Evolutionary conservation across 2,329 filamentous ascomycete species (phyloP), one percentile per base, ranked within the genome.

Genomic region (Sclerotinia nivalis): DNA sequence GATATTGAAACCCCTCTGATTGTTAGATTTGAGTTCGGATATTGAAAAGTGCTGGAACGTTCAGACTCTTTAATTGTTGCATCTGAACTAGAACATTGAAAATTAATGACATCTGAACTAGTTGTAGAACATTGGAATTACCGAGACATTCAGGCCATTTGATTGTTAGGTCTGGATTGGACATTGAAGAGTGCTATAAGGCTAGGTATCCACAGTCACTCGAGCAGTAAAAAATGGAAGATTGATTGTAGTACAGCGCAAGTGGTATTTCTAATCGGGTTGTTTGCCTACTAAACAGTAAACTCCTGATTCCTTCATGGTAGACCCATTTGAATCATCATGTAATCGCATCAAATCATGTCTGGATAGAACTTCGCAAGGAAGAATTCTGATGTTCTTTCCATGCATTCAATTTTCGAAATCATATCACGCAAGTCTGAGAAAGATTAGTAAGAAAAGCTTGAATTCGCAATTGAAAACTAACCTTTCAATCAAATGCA

Each of bases 401-500:
- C 37, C n/a, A n/a, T 28, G n/a, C n/a, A 20, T 58, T 20, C 8
- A 7, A 43, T 5, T 62, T 31, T 50, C 20, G 22, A 52, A 50
- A 15, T 52, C 47, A 40, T n/a, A 64, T 66, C 22, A 69, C 43
- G 60, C 68, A 69, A 69, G 61, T 45, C 68, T 69, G 31, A 10
- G 20, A 45, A 50, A 9, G 5, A 34, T 69, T 66, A 69, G 62
- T 45, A 25, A 34, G 55, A 3, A 55, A 56, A 31, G 2, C 49
- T 12, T 65, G 8, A 4, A 13, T 28, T 67, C 43, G 20, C 25
- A 28, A 40, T 18, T 25, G 4, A 49, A 49, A 62, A 58, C 74
- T 54, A 73, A 96, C 93, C 94, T 91, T 83, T 98, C 91, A 82
- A 99, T 99, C 82, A 99, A 84, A 83, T 99, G 96, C 78, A 98